Evolutionary conservation across 148 eudicot genomes (phyloP).

Genomic region (Silene latifolia): DNA sequence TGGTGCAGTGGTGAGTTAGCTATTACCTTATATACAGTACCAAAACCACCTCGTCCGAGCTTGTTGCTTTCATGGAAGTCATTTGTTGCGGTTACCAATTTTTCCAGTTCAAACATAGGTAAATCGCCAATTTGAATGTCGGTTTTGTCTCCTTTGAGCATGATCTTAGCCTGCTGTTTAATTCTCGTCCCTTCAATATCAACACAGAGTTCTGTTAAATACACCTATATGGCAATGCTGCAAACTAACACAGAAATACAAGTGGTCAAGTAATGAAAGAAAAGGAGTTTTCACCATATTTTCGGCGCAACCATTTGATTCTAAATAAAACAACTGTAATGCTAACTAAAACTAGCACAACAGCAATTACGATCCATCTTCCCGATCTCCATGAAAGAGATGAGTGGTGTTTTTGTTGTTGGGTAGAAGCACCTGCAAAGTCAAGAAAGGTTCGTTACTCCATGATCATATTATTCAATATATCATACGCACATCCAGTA

Average conservation of each 20-base stretch:
- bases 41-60: constrained; percentile 54
- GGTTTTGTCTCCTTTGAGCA: background rate
- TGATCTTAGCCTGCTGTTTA: background rate
- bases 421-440: constrained; percentile 1
- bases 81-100: constrained; percentile 31
- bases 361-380: background rate
- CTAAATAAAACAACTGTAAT: background rate
- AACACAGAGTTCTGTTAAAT: background rate
- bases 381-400: constrained; percentile 1
- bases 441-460: background rate
- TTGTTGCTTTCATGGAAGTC: constrained; percentile 30
- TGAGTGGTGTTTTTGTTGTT: background rate
- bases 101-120: constrained; percentile 29
- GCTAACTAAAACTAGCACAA: background rate
- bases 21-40: constrained; percentile 41
- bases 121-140: constrained; percentile 22
- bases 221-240: background rate
- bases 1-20: too few relatives aligned
- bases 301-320: constrained; percentile 6
- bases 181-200: constrained; percentile 3
- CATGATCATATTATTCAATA: background rate
- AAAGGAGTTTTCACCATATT: constrained; percentile 11
- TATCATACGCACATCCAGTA: background rate
- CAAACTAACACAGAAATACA: too few relatives aligned
- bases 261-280: background rate